phyloP scores from a whole-genome alignment of 805 yeast species.

The Saccharomycopsis fermentans region DNA sequence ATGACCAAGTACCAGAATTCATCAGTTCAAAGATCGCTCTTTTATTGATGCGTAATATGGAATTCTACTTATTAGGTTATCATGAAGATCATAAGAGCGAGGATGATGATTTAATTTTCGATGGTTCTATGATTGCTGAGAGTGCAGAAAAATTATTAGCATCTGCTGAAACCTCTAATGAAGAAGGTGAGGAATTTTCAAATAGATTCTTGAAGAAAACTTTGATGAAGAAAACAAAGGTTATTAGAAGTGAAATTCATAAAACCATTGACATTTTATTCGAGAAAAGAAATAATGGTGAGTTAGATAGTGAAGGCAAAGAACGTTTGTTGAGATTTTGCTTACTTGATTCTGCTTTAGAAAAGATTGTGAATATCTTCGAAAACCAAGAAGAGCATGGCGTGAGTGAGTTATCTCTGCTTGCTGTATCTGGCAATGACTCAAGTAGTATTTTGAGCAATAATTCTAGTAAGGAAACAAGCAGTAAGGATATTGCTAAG shows the following conservation, averaged over 20 bases:
- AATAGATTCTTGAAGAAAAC: conserved; percentile 30
- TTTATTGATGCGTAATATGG: conserved; percentile 77
- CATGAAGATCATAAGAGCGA: conserved; percentile 20
- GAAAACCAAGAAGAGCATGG: conserved; percentile 17
- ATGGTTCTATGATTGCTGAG: conserved; percentile 64
- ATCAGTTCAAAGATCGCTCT: conserved; percentile 66
- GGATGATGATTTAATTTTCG: conserved; percentile 58
- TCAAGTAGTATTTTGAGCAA: not conserved
- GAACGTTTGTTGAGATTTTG: conserved; percentile 63
- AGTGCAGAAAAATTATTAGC: conserved; percentile 55
- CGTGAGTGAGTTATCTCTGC: conserved; percentile 4
- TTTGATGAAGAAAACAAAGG: conserved; percentile 33
- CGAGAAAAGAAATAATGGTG: conserved; percentile 42
- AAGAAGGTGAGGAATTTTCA: conserved; percentile 28
- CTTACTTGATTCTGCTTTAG: conserved; percentile 59
- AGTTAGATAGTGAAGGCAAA: conserved; percentile 56
- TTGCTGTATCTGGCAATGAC: conserved; percentile 1
- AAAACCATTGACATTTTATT: conserved; percentile 46
- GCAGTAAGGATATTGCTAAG: not conserved
- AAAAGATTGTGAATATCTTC: conserved; percentile 37
- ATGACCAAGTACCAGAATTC: conserved; percentile 46
- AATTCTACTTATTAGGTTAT: conserved; percentile 36
- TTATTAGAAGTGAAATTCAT: conserved; percentile 33
- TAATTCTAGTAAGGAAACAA: not conserved
- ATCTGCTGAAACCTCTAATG: conserved; percentile 24